Evolutionary conservation across 768 basidiomycete species (phyloP).

Genomic region (Leccinum fibrillosum): DNA sequence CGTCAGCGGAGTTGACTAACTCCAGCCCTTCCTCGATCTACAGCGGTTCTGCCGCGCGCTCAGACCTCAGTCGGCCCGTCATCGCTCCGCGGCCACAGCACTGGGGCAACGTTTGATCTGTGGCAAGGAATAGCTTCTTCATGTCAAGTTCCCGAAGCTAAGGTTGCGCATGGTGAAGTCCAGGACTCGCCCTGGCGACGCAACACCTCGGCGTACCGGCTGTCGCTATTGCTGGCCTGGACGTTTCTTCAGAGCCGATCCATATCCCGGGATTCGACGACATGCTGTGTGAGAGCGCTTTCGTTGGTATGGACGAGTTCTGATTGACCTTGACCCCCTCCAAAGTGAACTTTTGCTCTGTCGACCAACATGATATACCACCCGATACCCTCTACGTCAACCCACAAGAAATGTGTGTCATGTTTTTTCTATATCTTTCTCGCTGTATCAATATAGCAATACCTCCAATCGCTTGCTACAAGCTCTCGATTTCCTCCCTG

Average conservation of each 20-base stretch:
- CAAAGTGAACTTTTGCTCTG: background rate
- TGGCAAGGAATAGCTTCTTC: conserved; percentile 15
- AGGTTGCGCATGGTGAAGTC: background rate
- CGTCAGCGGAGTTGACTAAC: conserved; percentile 16
- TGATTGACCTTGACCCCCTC: background rate
- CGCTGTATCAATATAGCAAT: conserved; percentile 3
- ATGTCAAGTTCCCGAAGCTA: conserved; percentile 1
- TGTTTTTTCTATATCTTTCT: background rate
- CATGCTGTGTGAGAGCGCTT: conserved; percentile 10
- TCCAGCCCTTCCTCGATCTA: conserved; percentile 42
- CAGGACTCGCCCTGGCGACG: background rate
- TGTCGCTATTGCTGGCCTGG: conserved; percentile 10
- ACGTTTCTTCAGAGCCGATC: conserved; percentile 1
- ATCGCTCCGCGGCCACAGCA: conserved; percentile 28
- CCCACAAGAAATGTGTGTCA: background rate
- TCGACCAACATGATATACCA: background rate
- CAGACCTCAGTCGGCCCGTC: conserved; percentile 29
- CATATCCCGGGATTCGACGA: conserved; percentile 15
- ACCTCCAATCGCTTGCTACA: background rate
- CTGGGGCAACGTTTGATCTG: conserved; percentile 9
- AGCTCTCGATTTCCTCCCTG: background rate
- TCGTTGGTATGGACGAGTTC: conserved; percentile 11
- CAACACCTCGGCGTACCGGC: background rate
- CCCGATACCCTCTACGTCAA: background rate
- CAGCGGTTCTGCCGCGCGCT: conserved; percentile 39